phyloP scores from a whole-genome alignment of 352 stramenopile species.

The Pythium rhizo-oryzae region DNA sequence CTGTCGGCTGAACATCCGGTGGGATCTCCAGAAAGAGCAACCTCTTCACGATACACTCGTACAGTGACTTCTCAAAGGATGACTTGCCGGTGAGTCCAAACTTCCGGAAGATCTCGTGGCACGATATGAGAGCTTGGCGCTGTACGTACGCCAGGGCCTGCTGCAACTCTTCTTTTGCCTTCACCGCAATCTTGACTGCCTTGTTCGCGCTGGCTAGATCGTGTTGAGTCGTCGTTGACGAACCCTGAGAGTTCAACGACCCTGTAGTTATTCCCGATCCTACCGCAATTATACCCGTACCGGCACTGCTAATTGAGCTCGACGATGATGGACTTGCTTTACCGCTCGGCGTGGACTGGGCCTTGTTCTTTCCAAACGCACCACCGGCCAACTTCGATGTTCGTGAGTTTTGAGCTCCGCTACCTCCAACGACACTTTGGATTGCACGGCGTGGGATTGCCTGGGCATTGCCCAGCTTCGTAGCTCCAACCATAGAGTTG shows the following conservation, averaged over 20 bases:
- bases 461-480: constrained; percentile 44
- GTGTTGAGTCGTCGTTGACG: neutral
- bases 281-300: neutral
- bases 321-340: constrained; percentile 24
- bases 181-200: constrained; percentile 66
- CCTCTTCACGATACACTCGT: constrained; percentile 80
- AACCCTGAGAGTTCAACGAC: neutral
- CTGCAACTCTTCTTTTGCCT: constrained; percentile 79
- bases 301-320: neutral
- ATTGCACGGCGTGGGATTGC: constrained; percentile 53
- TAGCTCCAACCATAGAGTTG: constrained; percentile 9
- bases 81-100: constrained; percentile 68
- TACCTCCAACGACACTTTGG: constrained; percentile 27
- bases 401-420: constrained; percentile 11
- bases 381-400: constrained; percentile 32
- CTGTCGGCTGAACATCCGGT: constrained; percentile 75
- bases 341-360: constrained; percentile 28
- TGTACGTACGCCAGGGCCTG: constrained; percentile 83
- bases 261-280: neutral
- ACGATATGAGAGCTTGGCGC: constrained; percentile 68
- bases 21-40: constrained; percentile 86
- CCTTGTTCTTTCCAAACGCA: constrained; percentile 39
- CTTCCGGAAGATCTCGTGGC: constrained; percentile 69
- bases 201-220: constrained; percentile 39
- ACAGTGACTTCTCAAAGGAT: constrained; percentile 78